These are phyloP conservation scores for Tricholoma terreum DNA, from an alignment of 768 basidiomycete species.

Conservation along the genomic window DNA sequence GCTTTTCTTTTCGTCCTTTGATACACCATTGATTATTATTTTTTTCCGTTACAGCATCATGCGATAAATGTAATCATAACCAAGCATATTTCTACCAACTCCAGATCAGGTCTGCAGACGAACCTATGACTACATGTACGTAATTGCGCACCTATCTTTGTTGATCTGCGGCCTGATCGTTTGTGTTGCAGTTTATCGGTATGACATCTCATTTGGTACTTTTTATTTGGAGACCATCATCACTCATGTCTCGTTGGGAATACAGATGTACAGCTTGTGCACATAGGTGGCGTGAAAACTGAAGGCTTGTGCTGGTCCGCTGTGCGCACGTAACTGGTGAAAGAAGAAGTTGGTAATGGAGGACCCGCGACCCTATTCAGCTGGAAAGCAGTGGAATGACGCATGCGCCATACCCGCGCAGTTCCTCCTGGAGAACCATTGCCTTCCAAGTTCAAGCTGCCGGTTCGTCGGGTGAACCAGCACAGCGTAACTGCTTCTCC, in stretches of 20 bases:
- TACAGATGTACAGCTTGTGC: conserved; percentile 2
- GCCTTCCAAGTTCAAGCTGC: too few relatives aligned
- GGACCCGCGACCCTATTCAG: too few relatives aligned
- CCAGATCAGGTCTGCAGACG: conserved; percentile 92
- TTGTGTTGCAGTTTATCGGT: conserved; percentile 57
- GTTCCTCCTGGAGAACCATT: too few relatives aligned
- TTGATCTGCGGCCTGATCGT: background rate
- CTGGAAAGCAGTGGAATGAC: too few relatives aligned
- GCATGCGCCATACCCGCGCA: too few relatives aligned
- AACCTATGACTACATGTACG: conserved; percentile 78
- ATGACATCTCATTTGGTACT: conserved; percentile 9
- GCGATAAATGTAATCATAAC: conserved; percentile 79
- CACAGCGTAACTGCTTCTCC: too few relatives aligned
- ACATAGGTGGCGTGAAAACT: conserved; percentile 4
- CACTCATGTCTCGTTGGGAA: background rate
- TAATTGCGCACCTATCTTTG: conserved; percentile 7
- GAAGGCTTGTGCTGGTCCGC: background rate
- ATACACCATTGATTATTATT: background rate
- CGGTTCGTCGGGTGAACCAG: too few relatives aligned
- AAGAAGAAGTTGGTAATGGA: too few relatives aligned
- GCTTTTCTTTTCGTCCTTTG: background rate
- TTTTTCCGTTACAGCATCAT: conserved; percentile 38
- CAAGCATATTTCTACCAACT: conserved; percentile 94
- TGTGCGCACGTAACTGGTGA: too few relatives aligned
- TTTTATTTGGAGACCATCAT: background rate